Conservation (phyloP, 495 filamentous ascomycete species). For the Cercophora sp. region DNA sequence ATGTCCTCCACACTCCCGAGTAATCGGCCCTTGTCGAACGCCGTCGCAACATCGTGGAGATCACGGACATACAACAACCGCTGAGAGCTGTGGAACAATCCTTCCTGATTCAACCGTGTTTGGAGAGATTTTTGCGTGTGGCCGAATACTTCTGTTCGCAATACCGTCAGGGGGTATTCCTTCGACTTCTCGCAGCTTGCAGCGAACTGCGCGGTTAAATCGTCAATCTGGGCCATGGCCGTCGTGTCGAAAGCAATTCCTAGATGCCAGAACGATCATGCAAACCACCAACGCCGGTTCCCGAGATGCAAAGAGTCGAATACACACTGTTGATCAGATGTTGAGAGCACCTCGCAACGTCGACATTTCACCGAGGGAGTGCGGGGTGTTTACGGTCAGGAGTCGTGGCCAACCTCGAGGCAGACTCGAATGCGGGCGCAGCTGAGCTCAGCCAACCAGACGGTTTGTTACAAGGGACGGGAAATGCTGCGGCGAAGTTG, state of each 20-base stretch:
- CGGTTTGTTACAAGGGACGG: too few relatives aligned
- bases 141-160: slow-evolving; percentile 6
- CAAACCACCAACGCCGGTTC: neutral
- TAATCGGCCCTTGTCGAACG: neutral
- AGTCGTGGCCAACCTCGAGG: neutral
- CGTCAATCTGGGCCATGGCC: neutral
- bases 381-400: neutral
- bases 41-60: neutral
- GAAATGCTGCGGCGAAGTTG: neutral
- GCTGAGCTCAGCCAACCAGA: slow-evolving; percentile 5
- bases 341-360: neutral
- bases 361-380: neutral
- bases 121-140: slow-evolving; percentile 1
- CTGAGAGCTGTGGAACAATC: neutral
- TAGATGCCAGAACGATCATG: too few relatives aligned
- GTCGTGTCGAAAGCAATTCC: neutral
- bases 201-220: neutral
- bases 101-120: neutral
- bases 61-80: slow-evolving; percentile 9
- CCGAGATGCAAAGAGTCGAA: neutral
- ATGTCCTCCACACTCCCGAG: slow-evolving; percentile 7
- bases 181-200: neutral
- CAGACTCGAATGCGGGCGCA: neutral
- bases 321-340: too few relatives aligned
- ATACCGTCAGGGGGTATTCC: slow-evolving; percentile 5